Conservation (phyloP, 805 yeast genomes). For the Candida qinlingensis region DNA sequence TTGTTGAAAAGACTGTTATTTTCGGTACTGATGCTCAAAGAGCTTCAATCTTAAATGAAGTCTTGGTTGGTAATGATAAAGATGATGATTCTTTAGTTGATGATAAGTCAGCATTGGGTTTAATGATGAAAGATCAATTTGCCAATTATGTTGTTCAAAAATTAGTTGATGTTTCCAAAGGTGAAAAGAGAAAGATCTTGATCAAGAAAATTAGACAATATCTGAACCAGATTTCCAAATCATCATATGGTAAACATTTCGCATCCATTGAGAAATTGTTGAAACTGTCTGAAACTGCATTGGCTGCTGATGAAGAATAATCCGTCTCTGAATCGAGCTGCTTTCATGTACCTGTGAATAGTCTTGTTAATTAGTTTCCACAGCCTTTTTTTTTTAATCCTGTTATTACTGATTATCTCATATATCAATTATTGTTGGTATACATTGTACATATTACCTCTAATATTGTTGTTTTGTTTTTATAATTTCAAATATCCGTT, state of each 20-base stretch:
- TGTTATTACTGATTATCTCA: not conserved
- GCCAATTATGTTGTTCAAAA: conserved; percentile 97
- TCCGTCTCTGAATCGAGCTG: not conserved
- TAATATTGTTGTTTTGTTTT: not conserved
- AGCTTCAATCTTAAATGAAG: conserved; percentile 55
- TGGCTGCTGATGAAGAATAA: conserved; percentile 18
- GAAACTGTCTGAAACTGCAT: conserved; percentile 23
- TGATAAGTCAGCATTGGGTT: conserved; percentile 67
- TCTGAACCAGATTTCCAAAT: conserved; percentile 64
- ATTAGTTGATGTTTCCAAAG: conserved; percentile 75
- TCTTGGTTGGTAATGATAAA: conserved; percentile 45
- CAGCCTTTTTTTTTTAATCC: not conserved
- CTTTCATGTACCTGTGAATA: not conserved
- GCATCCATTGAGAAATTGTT: conserved; percentile 67
- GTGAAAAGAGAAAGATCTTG: conserved; percentile 61
- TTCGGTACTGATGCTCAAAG: conserved; percentile 65
- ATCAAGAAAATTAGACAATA: conserved; percentile 76
- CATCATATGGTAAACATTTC: conserved; percentile 73
- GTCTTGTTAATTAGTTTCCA: not conserved
- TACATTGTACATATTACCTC: no score
- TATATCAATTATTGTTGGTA: not conserved
- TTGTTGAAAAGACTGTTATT: conserved; percentile 88
- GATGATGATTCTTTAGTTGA: conserved; percentile 39
- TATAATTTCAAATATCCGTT: not conserved
- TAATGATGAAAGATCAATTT: conserved; percentile 97